Evolutionary conservation across 2,329 filamentous ascomycete species (phyloP), one percentile per base, ranked within the genome.

Genomic region (Tolypocladium endophyticum): DNA sequence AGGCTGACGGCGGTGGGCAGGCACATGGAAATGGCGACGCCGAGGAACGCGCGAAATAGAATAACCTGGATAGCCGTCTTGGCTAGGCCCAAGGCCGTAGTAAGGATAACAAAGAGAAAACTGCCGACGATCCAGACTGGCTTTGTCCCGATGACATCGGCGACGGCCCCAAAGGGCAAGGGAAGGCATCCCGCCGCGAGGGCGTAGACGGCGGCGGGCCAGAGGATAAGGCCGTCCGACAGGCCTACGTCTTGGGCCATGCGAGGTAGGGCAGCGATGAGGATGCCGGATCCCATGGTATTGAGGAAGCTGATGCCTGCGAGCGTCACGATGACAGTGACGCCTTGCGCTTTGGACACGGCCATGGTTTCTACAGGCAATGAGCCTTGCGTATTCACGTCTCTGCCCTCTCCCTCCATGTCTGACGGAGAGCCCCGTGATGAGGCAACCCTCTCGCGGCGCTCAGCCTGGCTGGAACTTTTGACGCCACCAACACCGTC

Each of bases 1-100:
- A 76, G 61, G 14, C 71, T 69, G n/a, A 77, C 71, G 4, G 72
- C 70, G 0, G 73, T 72, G 0, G 74, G 74, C 2, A 76, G 63
- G 57, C 72, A 74, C 64, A 76, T 73, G 2, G 74, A 68, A 0
- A 76, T 73, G 7, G 71, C 66, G 12, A 72, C 61, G 5, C 75
- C 75, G 0, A 72, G 66, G 0, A 73, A 56, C 0, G 70, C 70
- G 4, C 75, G 66, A 53, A 75, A 74, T 16, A 71, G 59, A 12
- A 76, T 76, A 47, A 77, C 61, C 58, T 77, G 73, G 0, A 70
- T 63, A 1, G 71, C 73, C 0, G 71, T 73, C n/a, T 58, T 60
- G 0, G 72, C 65, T 0, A 76, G 60, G 0, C 72, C 73, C 14
- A 73, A 64, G 5, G 67, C 74, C 1, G 74, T 36, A 0, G 72